Percentiles rank a stretch among this genome's conserved stretches.
Conservation (phyloP, 2,329 filamentous ascomycete species). For the Claviceps quebecensis region DNA sequence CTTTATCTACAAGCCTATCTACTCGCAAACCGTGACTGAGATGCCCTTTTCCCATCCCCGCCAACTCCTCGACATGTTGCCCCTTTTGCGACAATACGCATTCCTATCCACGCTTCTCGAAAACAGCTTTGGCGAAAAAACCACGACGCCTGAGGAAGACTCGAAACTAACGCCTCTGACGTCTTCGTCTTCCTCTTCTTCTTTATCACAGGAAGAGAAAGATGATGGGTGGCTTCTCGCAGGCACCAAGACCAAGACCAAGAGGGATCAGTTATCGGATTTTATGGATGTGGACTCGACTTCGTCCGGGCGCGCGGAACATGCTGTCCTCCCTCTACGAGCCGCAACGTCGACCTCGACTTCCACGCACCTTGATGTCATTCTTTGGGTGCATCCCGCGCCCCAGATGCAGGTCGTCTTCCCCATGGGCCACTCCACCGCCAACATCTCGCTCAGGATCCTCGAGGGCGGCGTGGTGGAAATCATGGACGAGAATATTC, state of each 20-base stretch:
- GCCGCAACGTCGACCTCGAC: background rate
- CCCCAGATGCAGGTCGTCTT: constrained; percentile 39
- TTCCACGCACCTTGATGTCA: constrained; percentile 33
- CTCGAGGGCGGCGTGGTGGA: constrained; percentile 44
- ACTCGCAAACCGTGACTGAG: constrained; percentile 50
- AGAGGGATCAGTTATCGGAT: constrained; percentile 18
- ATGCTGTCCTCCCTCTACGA: constrained; percentile 3
- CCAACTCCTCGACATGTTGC: constrained; percentile 62
- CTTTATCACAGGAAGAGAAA: background rate
- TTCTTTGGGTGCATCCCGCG: constrained; percentile 34
- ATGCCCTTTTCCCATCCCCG: constrained; percentile 67
- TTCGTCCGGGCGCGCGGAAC: background rate
- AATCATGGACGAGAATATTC: constrained; percentile 42
- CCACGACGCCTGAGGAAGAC: constrained; percentile 8
- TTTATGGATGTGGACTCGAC: constrained; percentile 14
- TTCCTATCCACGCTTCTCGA: constrained; percentile 51
- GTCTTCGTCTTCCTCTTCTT: background rate
- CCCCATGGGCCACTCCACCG: constrained; percentile 33
- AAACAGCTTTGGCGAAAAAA: constrained; percentile 39
- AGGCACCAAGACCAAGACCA: constrained; percentile 16
- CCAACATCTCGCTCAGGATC: constrained; percentile 44
- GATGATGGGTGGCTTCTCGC: background rate
- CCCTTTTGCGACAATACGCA: constrained; percentile 61
- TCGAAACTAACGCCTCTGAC: background rate
- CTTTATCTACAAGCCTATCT: constrained; percentile 59